Percentiles rank a stretch among this genome's conserved stretches.
phyloP scores from a whole-genome alignment of 2,329 filamentous ascomycete species.

The Phaeosphaeria sp. region DNA sequence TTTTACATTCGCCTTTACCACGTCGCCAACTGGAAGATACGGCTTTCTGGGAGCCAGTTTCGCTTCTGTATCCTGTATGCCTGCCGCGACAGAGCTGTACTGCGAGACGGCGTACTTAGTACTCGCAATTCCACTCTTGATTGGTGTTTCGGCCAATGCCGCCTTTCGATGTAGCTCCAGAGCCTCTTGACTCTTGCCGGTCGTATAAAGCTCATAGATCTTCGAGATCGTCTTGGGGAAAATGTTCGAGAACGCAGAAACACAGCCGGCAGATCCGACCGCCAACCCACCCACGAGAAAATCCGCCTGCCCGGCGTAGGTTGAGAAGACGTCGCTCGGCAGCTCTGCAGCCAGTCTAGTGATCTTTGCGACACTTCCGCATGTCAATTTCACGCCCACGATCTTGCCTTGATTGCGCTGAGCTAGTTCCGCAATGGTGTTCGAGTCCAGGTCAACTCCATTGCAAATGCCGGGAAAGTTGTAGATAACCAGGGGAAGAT shows the following conservation, averaged over 20 bases:
- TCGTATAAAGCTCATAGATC: slow-evolving; percentile 68
- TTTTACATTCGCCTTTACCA: slow-evolving; percentile 30
- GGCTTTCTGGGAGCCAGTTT: slow-evolving; percentile 37
- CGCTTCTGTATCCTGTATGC: slow-evolving; percentile 45
- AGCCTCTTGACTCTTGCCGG: slow-evolving; percentile 65
- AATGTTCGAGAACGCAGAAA: slow-evolving; percentile 65
- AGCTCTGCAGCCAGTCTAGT: slow-evolving; percentile 64
- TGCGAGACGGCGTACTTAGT: slow-evolving; percentile 73
- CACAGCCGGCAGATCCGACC: slow-evolving; percentile 62
- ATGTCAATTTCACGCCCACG: slow-evolving; percentile 74
- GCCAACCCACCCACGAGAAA: slow-evolving; percentile 67
- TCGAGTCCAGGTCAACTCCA: slow-evolving; percentile 72
- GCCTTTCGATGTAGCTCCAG: slow-evolving; percentile 66
- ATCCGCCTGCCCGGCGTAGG: slow-evolving; percentile 76
- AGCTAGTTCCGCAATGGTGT: slow-evolving; percentile 66
- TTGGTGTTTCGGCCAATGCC: slow-evolving; percentile 69
- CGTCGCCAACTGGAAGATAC: slow-evolving; percentile 36
- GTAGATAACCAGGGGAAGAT: slow-evolving; percentile 72
- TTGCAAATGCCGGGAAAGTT: slow-evolving; percentile 74
- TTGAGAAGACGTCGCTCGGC: slow-evolving; percentile 65
- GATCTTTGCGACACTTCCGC: slow-evolving; percentile 77
- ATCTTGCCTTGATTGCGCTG: slow-evolving; percentile 65
- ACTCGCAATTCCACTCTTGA: slow-evolving; percentile 70
- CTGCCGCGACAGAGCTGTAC: slow-evolving; percentile 67
- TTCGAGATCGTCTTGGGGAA: slow-evolving; percentile 63